Evolutionary conservation across 1,139 yeast genomes (phyloP), one percentile per base, ranked within the genome.

Genomic region (Kurtzmaniella natalensis): DNA sequence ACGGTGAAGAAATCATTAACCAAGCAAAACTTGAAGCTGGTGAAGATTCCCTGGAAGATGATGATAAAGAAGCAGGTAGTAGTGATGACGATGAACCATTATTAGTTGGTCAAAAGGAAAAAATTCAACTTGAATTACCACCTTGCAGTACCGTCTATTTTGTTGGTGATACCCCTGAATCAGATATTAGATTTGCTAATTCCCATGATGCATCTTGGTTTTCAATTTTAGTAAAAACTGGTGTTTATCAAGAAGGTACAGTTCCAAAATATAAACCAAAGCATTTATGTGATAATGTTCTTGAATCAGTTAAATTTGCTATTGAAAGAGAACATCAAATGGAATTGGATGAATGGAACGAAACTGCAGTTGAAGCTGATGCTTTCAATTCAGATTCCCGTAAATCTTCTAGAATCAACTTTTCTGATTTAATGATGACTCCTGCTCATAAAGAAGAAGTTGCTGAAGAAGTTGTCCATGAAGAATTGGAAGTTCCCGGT

Each of bases 141-240:
- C 88, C 89, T 9, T 88, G 92, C 2, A 80, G 87, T 5, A 82
- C 92, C 0, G 94, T 84, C 14, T 85, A 84, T 57, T 85, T 85
- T 63, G 94, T 85, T 32, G 95, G 95, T 46, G 95, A 85, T 55
- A 85, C 94, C n/a, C 95, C 95, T 11, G 94, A 84, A 57, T 81
- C 89, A 4, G 95, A 85, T 58, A 84, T 85, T 44, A 70, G 94
- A 53, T 85, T 85, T 60, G 94, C 94, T 35, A 85, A 85, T 61
- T 78, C 88, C 16, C 92, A 83, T 57, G 94, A 85, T 53, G 75
- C 73, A 40, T 77, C 86, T 28, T 85, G 95, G 95, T 78, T 72
- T 56, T 83, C 94, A 15, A 84, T 84, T 40, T 69, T 85, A 53
- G 95, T 85, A 28, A 81, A 84, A 58, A 85, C 95, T 23, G 95